Conservation (phyloP, 345 rosid genomes). For the Eucalyptus tenuipes region DNA sequence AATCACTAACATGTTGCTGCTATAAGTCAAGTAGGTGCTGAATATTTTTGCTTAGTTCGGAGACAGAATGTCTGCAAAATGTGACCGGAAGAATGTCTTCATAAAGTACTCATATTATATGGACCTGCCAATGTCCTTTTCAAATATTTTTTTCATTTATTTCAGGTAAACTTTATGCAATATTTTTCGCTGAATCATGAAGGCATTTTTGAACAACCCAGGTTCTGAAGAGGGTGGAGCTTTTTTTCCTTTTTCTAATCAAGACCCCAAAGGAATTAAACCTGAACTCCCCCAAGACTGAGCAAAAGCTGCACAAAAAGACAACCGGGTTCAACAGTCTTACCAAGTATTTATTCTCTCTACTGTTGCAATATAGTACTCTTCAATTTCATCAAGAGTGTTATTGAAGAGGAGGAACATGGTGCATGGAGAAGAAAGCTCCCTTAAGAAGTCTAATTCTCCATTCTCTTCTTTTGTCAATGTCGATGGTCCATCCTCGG, state of each 20-base stretch:
- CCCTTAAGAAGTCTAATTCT: neutral
- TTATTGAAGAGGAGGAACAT: neutral
- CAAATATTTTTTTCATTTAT: neutral
- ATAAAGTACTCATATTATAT: neutral
- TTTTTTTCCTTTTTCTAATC: slow-evolving; percentile 23
- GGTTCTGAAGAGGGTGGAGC: slow-evolving; percentile 10
- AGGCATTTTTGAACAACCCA: slow-evolving; percentile 3
- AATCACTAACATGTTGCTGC: neutral
- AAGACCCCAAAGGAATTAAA: slow-evolving; percentile 10
- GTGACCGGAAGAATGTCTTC: neutral
- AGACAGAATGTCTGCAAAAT: neutral
- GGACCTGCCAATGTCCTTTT: neutral
- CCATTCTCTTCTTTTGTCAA: neutral
- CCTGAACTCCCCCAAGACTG: slow-evolving; percentile 6
- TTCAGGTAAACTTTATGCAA: neutral
- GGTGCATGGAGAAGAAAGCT: neutral
- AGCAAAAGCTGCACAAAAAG: slow-evolving; percentile 26
- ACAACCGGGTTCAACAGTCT: slow-evolving; percentile 23
- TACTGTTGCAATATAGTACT: neutral
- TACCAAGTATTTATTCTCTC: slow-evolving; percentile 22
- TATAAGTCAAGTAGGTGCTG: neutral
- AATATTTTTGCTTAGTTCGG: neutral
- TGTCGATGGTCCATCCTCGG: neutral
- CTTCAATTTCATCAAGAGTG: neutral
- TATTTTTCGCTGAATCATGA: slow-evolving; percentile 15